phyloP scores from a whole-genome alignment of 805 yeast genomes.

The Grigorovia jiainica region DNA sequence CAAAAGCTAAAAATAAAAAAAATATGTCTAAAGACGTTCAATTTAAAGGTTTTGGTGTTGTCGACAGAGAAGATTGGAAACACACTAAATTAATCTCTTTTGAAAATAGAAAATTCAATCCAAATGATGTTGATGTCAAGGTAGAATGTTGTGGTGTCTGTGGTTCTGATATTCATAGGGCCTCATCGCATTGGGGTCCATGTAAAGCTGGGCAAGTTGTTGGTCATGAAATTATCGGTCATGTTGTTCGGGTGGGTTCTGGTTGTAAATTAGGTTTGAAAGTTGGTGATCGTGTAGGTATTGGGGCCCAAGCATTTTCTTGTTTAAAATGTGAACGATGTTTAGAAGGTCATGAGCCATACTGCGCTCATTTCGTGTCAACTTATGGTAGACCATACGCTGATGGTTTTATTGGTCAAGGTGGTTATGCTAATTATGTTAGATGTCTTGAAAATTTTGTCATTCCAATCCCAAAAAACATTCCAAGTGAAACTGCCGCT shows the following conservation, averaged over 20 bases:
- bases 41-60: constrained; percentile 53
- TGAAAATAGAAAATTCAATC: constrained; percentile 38
- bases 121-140: constrained; percentile 44
- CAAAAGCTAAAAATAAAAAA: not conserved
- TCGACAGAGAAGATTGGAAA: constrained; percentile 43
- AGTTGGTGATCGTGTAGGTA: constrained; percentile 71
- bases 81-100: constrained; percentile 43
- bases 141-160: constrained; percentile 58
- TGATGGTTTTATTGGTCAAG: constrained; percentile 43
- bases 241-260: constrained; percentile 49
- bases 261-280: constrained; percentile 37
- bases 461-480: constrained; percentile 50
- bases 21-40: constrained; percentile 9
- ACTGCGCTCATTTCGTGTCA: constrained; percentile 39
- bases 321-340: constrained; percentile 62
- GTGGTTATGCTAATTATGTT: constrained; percentile 62
- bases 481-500: constrained; percentile 49
- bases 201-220: constrained; percentile 33
- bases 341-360: constrained; percentile 42
- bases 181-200: constrained; percentile 18
- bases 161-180: constrained; percentile 42
- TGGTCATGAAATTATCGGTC: constrained; percentile 63
- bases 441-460: constrained; percentile 56
- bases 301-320: constrained; percentile 60
- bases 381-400: constrained; percentile 42